phyloP scores from a whole-genome alignment of 352 stramenopile species.

The Phytophthora agathidicida region DNA sequence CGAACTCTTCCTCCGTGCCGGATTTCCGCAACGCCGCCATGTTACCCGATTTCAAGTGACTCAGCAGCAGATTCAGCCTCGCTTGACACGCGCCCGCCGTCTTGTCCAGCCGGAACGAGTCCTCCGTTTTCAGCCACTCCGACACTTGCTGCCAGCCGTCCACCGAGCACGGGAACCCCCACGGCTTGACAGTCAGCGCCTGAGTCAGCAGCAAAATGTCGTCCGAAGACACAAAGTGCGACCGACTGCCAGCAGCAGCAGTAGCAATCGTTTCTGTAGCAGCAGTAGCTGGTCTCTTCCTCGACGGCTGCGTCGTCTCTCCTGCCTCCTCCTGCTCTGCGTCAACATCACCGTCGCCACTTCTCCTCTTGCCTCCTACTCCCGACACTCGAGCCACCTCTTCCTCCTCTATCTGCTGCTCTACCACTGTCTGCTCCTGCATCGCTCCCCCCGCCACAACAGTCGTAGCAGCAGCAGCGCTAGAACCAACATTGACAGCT shows the following conservation, averaged over 20 bases:
- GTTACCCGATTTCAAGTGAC: conserved; percentile 27
- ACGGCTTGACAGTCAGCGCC: conserved; percentile 30
- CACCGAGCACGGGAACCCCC: conserved; percentile 25
- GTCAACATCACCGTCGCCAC: no score
- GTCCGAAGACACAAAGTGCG: conserved; percentile 38
- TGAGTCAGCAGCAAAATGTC: conserved; percentile 36
- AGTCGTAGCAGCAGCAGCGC: background rate
- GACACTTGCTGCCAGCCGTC: conserved; percentile 37
- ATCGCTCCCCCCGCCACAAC: background rate
- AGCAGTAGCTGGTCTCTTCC: conserved; percentile 10
- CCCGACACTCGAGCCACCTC: background rate
- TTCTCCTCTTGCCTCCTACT: background rate
- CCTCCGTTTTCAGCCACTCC: conserved; percentile 11
- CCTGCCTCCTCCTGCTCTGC: no score
- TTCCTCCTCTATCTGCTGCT: conserved; percentile 7
- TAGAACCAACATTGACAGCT: background rate
- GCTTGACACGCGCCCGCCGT: conserved; percentile 35
- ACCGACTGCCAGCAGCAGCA: conserved; percentile 2
- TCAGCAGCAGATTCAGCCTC: conserved; percentile 23
- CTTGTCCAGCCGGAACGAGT: conserved; percentile 28
- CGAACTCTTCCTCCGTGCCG: conserved; percentile 27
- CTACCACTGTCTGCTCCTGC: background rate
- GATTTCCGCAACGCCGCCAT: conserved; percentile 31
- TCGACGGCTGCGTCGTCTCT: background rate
- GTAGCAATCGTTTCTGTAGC: no score